Percentiles rank a stretch among this genome's conserved stretches.
Conservation (phyloP, 352 stramenopile species). For the Pythium oligandrum region DNA sequence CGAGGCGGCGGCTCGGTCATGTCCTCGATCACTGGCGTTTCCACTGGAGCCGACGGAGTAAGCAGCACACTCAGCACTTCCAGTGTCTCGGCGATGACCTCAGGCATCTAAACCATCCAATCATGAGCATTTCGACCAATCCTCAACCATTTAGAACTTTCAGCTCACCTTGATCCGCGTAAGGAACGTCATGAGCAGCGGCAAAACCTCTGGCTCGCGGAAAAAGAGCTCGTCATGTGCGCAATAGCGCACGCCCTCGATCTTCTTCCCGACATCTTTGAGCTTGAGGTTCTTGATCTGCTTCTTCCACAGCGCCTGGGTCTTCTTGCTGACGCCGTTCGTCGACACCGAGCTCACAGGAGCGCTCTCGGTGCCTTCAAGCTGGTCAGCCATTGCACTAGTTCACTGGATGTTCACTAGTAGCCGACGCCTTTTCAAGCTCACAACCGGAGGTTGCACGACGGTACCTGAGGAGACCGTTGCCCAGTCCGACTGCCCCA, state of each 20-base stretch:
- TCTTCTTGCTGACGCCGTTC: conserved; percentile 12
- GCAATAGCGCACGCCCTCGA: conserved; percentile 49
- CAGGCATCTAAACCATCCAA: conserved; percentile 10
- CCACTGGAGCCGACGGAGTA: background rate
- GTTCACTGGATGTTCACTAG: too few relatives aligned
- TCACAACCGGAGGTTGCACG: background rate
- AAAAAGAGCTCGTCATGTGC: conserved; percentile 50
- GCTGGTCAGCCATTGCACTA: too few relatives aligned
- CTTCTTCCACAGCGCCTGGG: conserved; percentile 34
- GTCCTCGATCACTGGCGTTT: background rate
- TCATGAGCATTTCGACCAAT: background rate
- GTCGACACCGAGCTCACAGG: background rate
- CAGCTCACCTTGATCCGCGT: conserved; percentile 40
- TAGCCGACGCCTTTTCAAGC: background rate
- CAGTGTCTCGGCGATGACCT: conserved; percentile 19
- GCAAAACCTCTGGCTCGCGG: conserved; percentile 49
- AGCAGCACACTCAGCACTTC: conserved; percentile 13
- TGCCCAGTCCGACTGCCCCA: too few relatives aligned
- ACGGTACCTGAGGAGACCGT: too few relatives aligned
- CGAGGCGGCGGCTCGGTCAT: too few relatives aligned
- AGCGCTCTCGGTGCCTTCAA: too few relatives aligned
- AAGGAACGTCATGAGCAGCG: conserved; percentile 43
- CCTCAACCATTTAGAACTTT: too few relatives aligned
- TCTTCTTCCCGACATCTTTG: conserved; percentile 65
- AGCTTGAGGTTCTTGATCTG: conserved; percentile 55